Conservation (phyloP, 176 grass and related monocot species). For the Aegilops longissima region DNA sequence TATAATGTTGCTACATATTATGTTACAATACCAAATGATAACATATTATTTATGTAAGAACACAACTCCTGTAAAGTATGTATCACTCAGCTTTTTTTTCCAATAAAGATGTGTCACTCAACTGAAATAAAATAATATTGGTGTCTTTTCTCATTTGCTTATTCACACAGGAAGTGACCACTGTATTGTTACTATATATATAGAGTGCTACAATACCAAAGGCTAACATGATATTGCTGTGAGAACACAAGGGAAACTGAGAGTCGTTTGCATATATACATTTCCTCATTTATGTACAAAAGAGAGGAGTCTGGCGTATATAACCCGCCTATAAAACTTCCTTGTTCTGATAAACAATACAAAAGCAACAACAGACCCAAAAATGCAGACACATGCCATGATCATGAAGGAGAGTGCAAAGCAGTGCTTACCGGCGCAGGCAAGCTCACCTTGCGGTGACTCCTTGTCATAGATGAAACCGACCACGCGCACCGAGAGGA, state of each 20-base stretch:
- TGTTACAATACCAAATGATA: not conserved
- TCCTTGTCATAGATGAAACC: constrained; percentile 69
- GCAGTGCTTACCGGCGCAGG: constrained; percentile 54
- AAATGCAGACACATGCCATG: constrained; percentile 51
- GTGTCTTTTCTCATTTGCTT: not conserved
- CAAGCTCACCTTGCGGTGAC: constrained; percentile 19
- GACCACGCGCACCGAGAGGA: constrained; percentile 69
- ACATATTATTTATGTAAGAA: not conserved
- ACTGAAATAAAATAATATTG: not conserved
- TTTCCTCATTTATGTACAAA: constrained; percentile 7
- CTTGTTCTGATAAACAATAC: constrained; percentile 56
- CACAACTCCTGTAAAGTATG: not conserved
- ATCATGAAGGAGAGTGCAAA: constrained; percentile 64
- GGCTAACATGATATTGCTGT: not conserved
- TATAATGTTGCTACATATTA: not conserved
- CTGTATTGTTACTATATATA: not conserved
- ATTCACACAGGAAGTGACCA: not conserved
- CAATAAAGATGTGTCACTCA: too few species aligned
- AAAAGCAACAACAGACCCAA: constrained; percentile 38
- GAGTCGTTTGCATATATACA: not conserved
- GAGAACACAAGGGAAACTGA: not conserved
- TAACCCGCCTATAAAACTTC: constrained; percentile 55
- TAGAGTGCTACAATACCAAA: not conserved
- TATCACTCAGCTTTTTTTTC: not conserved
- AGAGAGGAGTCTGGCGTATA: constrained; percentile 33